Base-by-base conservation (phyloP, 257 asterid species). In the Salvia splendens region DNA sequence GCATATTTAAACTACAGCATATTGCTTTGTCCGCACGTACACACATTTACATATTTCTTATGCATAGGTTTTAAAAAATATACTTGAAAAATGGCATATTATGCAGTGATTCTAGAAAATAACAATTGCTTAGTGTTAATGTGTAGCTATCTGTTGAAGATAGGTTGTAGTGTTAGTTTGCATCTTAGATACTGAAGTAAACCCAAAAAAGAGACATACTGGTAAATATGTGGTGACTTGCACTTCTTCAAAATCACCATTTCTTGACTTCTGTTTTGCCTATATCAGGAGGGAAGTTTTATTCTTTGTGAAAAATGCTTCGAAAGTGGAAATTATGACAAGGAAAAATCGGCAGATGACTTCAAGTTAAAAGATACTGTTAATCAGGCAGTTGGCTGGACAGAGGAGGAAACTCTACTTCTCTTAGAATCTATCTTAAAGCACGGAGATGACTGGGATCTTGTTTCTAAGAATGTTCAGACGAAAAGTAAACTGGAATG, bases 381-480 rank as follows among this genome's bases (percentile, higher is more conserved):
- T 55, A 75, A 77, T 61, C 80, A 80, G 64, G 80, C 70, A 55
- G 82, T 77, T 9, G 79, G 57, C 61, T 93, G 97, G 98, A 90
- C 94, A 20, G 97, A 93, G 79, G 87, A 86, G 5, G 98, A 93
- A 84, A 90, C 89, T 64, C 75, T 86, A 65, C 92, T 88, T 67
- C 91, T 93, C 43, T 58, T 90, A 74, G 98, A 93, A 80, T 85
- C 98, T 66, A 94, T 85, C 77, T 73, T 78, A 72, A 93, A 90
- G 83, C 94, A 90, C 65, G 97, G 98, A 75, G 96, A 86, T 77
- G 90, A 93, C 49, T 93, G 97, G 98, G 98, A 93, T 71, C 92
- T 86, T 72, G 92, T 90, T 67, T 77, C 92, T 62, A 80, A 78
- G 78, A 80, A 79, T 80, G 88, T 93, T 64, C 87, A 81, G 78